These are phyloP conservation scores for Hemileia vastatrix DNA, from an alignment of 1,284 basidiomycete genomes.

Conservation along the genomic window DNA sequence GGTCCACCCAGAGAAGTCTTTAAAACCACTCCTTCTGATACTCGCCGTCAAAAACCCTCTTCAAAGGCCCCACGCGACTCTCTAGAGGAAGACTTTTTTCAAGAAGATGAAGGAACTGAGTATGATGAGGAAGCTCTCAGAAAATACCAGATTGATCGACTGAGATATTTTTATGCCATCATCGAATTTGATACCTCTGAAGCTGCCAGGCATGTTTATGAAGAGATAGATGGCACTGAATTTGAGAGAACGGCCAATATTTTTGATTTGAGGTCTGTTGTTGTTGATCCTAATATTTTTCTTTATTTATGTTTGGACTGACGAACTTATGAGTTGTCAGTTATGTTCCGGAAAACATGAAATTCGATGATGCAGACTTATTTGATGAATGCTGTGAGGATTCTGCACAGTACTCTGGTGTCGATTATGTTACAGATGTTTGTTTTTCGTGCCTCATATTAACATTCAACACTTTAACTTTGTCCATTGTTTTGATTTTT, in stretches of 20 bases:
- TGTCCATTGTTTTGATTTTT: background rate
- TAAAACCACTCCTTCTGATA: slow-evolving; percentile 46
- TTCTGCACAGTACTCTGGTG: slow-evolving; percentile 60
- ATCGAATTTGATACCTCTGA: slow-evolving; percentile 74
- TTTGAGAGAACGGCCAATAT: slow-evolving; percentile 94
- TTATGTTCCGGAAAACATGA: slow-evolving; percentile 86
- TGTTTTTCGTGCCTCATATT: background rate
- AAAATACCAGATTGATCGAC: slow-evolving; percentile 83
- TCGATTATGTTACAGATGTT: slow-evolving; percentile 90
- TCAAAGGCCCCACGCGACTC: slow-evolving; percentile 41
- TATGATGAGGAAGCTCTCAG: slow-evolving; percentile 74
- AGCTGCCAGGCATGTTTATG: slow-evolving; percentile 69
- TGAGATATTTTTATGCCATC: slow-evolving; percentile 94
- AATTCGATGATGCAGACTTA: slow-evolving; percentile 68
- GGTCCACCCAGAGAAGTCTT: slow-evolving; percentile 86
- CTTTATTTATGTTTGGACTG: background rate
- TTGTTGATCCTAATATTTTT: slow-evolving; percentile 14
- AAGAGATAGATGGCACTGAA: slow-evolving; percentile 87
- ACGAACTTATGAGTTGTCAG: slow-evolving; percentile 46
- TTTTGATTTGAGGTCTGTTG: slow-evolving; percentile 66
- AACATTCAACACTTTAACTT: too few species aligned
- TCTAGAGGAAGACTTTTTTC: slow-evolving; percentile 36
- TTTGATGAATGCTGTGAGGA: slow-evolving; percentile 54
- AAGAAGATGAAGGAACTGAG: slow-evolving; percentile 42
- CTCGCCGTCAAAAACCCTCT: background rate